phyloP scores from a whole-genome alignment of 1,139 yeast genomes.

The Suhomyces kunorum region DNA sequence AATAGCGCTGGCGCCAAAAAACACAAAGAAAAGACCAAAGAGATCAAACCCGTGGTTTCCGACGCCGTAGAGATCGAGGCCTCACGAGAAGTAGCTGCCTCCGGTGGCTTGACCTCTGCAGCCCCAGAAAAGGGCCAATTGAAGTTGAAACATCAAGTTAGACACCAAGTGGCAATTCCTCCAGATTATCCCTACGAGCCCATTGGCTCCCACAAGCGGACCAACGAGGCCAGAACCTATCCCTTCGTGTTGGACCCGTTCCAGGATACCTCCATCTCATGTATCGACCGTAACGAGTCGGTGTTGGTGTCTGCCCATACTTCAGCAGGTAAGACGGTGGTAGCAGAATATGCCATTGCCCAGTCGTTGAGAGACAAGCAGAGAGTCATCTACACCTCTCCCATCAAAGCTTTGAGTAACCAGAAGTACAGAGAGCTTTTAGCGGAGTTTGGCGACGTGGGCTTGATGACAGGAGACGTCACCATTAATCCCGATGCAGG shows the following conservation, averaged over 20 bases:
- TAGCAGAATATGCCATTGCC: slow-evolving; percentile 98
- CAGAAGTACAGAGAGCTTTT: slow-evolving; percentile 92
- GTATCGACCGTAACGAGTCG: slow-evolving; percentile 92
- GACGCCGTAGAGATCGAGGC: slow-evolving; percentile 92
- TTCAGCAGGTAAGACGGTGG: slow-evolving; percentile 98
- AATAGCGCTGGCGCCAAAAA: slow-evolving; percentile 8
- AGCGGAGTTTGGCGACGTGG: slow-evolving; percentile 94
- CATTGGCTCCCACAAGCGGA: slow-evolving; percentile 79
- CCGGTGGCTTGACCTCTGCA: slow-evolving; percentile 61
- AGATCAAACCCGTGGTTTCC: slow-evolving; percentile 69
- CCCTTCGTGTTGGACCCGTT: slow-evolving; percentile 94
- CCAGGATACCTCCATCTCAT: slow-evolving; percentile 93
- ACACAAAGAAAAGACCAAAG: slow-evolving; percentile 20
- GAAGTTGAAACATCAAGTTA: slow-evolving; percentile 84
- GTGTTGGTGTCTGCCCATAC: slow-evolving; percentile 98
- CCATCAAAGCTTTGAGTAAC: slow-evolving; percentile 93
- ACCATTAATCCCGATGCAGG: slow-evolving; percentile 97
- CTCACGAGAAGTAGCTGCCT: slow-evolving; percentile 79
- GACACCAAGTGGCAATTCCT: slow-evolving; percentile 97
- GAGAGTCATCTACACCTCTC: slow-evolving; percentile 94
- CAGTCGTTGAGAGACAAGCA: slow-evolving; percentile 88
- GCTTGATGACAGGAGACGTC: slow-evolving; percentile 97
- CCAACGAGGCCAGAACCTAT: slow-evolving; percentile 77
- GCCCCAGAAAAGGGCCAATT: slow-evolving; percentile 50
- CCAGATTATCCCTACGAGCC: slow-evolving; percentile 87